Conservation (phyloP, 2,329 filamentous ascomycete genomes). For the Colletotrichum scovillei region DNA sequence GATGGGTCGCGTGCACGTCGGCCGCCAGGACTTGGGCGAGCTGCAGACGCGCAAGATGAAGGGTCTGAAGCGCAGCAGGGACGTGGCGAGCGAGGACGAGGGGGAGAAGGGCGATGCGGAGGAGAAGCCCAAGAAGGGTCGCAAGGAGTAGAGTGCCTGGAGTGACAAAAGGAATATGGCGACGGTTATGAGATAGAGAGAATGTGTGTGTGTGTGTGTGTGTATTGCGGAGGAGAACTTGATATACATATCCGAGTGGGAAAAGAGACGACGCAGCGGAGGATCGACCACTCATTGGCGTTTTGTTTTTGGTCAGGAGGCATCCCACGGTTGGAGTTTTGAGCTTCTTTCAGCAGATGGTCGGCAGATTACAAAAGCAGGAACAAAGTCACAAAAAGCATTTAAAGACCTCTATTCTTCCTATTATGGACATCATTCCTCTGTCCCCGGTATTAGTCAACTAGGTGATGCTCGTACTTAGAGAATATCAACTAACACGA, state of each 20-base stretch:
- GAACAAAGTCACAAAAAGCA: constrained; percentile 34
- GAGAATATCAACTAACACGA: too few relatives aligned
- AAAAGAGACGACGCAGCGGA: constrained; percentile 19
- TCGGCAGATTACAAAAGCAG: constrained; percentile 37
- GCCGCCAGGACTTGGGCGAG: constrained; percentile 86
- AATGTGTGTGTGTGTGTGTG: background rate
- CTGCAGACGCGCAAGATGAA: constrained; percentile 99
- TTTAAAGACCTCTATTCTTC: constrained; percentile 3
- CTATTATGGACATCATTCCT: too few relatives aligned
- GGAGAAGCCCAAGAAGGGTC: constrained; percentile 37
- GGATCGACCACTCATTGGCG: constrained; percentile 26
- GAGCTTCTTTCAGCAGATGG: constrained; percentile 37
- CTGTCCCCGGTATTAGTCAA: too few relatives aligned
- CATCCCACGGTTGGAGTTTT: constrained; percentile 35
- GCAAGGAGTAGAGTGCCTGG: constrained; percentile 22
- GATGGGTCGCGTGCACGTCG: constrained; percentile 91
- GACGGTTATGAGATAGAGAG: background rate
- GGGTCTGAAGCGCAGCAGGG: constrained; percentile 87
- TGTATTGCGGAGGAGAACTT: background rate
- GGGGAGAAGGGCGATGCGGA: constrained; percentile 60
- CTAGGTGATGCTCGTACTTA: too few relatives aligned
- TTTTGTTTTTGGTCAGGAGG: constrained; percentile 35
- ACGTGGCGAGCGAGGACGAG: constrained; percentile 64
- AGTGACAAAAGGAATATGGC: background rate
- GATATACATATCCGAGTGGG: constrained; percentile 16